Evolutionary conservation across 2,329 filamentous ascomycete genomes (phyloP).

Genomic region (Aspergillus sp.): DNA sequence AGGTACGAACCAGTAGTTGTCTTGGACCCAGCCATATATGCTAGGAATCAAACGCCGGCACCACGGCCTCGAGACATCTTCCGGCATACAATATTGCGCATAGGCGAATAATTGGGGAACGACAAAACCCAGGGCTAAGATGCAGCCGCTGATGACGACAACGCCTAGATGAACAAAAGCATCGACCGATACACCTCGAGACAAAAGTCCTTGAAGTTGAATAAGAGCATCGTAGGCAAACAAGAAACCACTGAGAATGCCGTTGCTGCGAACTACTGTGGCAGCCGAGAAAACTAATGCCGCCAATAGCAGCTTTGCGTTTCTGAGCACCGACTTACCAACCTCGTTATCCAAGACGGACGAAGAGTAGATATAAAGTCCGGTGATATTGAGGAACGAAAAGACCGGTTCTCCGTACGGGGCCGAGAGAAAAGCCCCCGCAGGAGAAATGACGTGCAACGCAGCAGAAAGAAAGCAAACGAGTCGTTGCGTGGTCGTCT

Average conservation of each 20-base stretch:
- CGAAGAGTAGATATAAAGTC: constrained; percentile 67
- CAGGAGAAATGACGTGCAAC: constrained; percentile 82
- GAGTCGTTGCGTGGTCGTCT: constrained; percentile 29
- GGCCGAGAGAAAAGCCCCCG: constrained; percentile 83
- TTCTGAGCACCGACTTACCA: constrained; percentile 31
- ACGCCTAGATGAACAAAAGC: constrained; percentile 56
- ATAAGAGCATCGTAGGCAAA: constrained; percentile 64
- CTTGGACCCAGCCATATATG: constrained; percentile 88
- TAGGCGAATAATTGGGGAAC: constrained; percentile 77
- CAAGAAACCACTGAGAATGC: constrained; percentile 74
- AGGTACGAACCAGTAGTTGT: constrained; percentile 75
- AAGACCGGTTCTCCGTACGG: constrained; percentile 82
- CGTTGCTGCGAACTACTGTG: constrained; percentile 78
- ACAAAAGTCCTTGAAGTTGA: constrained; percentile 44
- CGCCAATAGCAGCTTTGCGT: constrained; percentile 58
- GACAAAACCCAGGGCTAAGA: constrained; percentile 66
- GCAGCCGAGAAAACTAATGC: constrained; percentile 71
- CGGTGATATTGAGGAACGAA: constrained; percentile 72
- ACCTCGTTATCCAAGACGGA: constrained; percentile 33
- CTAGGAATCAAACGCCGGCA: constrained; percentile 72
- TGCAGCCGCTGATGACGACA: constrained; percentile 64
- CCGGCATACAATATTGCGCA: constrained; percentile 61
- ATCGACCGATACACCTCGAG: constrained; percentile 33
- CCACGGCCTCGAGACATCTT: constrained; percentile 62
- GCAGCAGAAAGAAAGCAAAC: constrained; percentile 62